Evolutionary conservation across 345 rosid species (phyloP), one percentile per base, ranked within the genome.

Genomic region (Boechera retrofracta): DNA sequence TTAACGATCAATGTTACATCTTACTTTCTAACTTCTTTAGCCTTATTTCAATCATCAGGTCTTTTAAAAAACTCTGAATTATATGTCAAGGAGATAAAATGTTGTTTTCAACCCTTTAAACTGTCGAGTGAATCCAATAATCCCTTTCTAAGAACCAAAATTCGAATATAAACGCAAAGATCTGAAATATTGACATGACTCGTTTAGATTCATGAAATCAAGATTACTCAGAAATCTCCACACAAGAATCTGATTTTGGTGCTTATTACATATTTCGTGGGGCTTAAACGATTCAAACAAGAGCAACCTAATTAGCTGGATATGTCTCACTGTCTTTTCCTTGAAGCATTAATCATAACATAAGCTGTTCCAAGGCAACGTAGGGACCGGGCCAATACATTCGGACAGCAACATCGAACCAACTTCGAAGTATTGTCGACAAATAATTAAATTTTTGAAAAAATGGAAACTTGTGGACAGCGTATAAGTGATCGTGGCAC

Each of bases 391-490:
- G 82, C 68, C 58, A 67, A 67, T 60, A 73, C 78, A 68, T 73
- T 73, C 38, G 39, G 82, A 79, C 75, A 74, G 82, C 79, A 79
- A 79, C 82, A 55, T 68, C 59, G 48, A 79, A 73, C 82, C 82
- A 68, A 68, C 79, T 74, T 67, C 54, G 49, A 79, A 73, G 66
- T 35, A 53, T 67, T 79, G 82, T 73, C 78, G 73, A 60, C 7
- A 15, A 26, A 78, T 58, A 51, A 65, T 71, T 45, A 11, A 2
- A 3, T 36, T n/a, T 55, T 6, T 8, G 5, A 24, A 47, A 31
- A 52, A 52, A 69, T 64, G 8, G n/a, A 68, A 73, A 61, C 51
- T 54, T 79, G 82, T 62, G 82, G 82, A 79, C 79, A 79, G 60
- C 67, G 15, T 33, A 29, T 15, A 31, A 69, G 71, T 54, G 71